Conservation (phyloP, 805 yeast genomes). For the Komagataella pastoris region DNA sequence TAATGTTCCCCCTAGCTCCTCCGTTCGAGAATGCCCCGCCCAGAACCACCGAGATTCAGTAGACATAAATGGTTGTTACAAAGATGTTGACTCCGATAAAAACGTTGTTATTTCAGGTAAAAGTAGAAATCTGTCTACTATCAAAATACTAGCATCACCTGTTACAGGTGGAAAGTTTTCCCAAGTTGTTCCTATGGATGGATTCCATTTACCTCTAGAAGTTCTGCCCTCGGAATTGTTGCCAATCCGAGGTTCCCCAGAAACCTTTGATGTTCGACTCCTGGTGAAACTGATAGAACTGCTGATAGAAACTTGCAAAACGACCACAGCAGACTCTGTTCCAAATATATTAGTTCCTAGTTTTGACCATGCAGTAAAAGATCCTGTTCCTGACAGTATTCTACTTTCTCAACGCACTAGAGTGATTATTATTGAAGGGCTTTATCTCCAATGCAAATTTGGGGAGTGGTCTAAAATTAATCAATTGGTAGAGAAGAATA, state of each 20-base stretch:
- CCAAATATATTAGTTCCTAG: conserved; percentile 44
- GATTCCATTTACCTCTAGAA: conserved; percentile 50
- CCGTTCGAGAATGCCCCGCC: background rate
- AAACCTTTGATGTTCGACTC: conserved; percentile 59
- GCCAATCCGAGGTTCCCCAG: conserved; percentile 70
- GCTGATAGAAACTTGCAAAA: conserved; percentile 16
- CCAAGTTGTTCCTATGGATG: conserved; percentile 57
- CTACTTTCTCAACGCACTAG: conserved; percentile 29
- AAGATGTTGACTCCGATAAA: conserved; percentile 15
- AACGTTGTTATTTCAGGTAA: background rate
- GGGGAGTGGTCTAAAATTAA: conserved; percentile 46
- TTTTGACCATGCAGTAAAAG: conserved; percentile 63
- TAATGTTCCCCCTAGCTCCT: background rate
- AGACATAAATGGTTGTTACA: conserved; percentile 6
- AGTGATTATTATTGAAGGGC: conserved; percentile 63
- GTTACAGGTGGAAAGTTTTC: conserved; percentile 15
- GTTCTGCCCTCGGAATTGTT: conserved; percentile 42
- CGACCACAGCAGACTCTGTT: conserved; percentile 9
- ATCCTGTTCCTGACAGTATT: conserved; percentile 49
- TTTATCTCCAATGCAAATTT: conserved; percentile 48
- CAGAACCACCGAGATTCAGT: background rate
- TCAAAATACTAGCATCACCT: background rate
- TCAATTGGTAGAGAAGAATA: conserved; percentile 14
- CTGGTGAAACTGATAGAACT: conserved; percentile 21
- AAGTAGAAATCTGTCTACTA: background rate